These are phyloP conservation scores for Apophysomyces variabilis DNA, from an alignment of 371 early-diverging fungal species.

Conservation along the genomic window DNA sequence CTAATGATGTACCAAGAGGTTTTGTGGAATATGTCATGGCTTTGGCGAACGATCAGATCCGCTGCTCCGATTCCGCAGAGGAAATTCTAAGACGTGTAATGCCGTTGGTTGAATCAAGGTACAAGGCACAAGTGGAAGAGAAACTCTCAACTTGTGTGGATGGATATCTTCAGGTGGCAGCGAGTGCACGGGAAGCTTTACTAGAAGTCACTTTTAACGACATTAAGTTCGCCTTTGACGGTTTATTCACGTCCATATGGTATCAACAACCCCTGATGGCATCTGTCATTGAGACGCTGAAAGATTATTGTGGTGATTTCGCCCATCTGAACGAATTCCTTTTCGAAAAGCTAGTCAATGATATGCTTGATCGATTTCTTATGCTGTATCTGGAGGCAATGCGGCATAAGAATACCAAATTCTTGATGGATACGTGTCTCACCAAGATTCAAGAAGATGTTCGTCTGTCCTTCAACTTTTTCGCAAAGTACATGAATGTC, in stretches of 20 bases:
- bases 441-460: conserved; percentile 75
- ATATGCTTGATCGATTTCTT: conserved; percentile 84
- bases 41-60: conserved; percentile 90
- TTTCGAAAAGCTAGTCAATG: conserved; percentile 82
- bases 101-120: conserved; percentile 68
- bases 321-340: conserved; percentile 83
- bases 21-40: conserved; percentile 94
- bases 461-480: conserved; percentile 65
- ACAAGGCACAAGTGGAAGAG: conserved; percentile 63
- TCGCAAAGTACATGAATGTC: conserved; percentile 62
- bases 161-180: conserved; percentile 84
- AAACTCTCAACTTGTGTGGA: conserved; percentile 71
- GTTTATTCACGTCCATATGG: conserved; percentile 85
- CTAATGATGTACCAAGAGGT: conserved; percentile 74
- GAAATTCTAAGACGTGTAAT: conserved; percentile 72
- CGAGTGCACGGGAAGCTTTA: conserved; percentile 71
- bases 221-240: conserved; percentile 69
- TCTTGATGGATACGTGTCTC: conserved; percentile 62
- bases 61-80: conserved; percentile 89
- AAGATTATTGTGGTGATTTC: conserved; percentile 90
- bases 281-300: conserved; percentile 84
- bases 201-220: conserved; percentile 86
- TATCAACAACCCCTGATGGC: conserved; percentile 86
- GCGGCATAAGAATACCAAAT: conserved; percentile 75
- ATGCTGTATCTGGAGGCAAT: conserved; percentile 85